Evolutionary conservation across 2,329 filamentous ascomycete species (phyloP).

Genomic region (Grosmannia clavigera): DNA sequence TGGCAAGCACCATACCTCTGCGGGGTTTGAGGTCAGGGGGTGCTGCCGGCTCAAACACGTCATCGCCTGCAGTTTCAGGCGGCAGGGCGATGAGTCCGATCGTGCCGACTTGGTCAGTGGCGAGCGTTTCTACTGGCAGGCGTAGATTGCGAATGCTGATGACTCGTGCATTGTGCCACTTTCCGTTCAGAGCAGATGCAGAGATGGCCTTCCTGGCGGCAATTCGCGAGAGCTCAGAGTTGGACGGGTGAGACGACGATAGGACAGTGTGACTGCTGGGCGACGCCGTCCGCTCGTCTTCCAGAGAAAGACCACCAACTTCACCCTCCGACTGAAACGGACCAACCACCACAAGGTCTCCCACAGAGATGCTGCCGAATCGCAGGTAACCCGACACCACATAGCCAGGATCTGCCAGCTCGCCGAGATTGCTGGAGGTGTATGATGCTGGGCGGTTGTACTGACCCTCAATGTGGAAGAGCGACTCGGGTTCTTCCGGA

Average conservation of each 20-base stretch:
- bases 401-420: conserved; percentile 40
- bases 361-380: conserved; percentile 65
- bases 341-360: conserved; percentile 66
- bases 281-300: conserved; percentile 33
- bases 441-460: conserved; percentile 62
- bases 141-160: conserved; percentile 82
- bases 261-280: conserved; percentile 32
- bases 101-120: conserved; percentile 77
- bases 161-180: conserved; percentile 72
- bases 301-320: conserved; percentile 30
- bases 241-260: conserved; percentile 40
- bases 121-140: conserved; percentile 64
- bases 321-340: conserved; percentile 56
- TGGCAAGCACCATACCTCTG: conserved; percentile 75
- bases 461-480: conserved; percentile 87
- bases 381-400: conserved; percentile 77
- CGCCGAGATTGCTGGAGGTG: conserved; percentile 29
- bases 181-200: conserved; percentile 41
- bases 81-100: conserved; percentile 60
- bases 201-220: conserved; percentile 40
- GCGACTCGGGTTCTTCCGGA: conserved; percentile 44
- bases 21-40: conserved; percentile 30
- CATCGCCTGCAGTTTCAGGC: background rate
- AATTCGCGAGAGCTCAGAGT: conserved; percentile 38
- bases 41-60: background rate